A percentile compares a stretch with the other conserved stretches of the same genome.
Conservation (phyloP, 345 rosid species). For the Citrus trifoliata region DNA sequence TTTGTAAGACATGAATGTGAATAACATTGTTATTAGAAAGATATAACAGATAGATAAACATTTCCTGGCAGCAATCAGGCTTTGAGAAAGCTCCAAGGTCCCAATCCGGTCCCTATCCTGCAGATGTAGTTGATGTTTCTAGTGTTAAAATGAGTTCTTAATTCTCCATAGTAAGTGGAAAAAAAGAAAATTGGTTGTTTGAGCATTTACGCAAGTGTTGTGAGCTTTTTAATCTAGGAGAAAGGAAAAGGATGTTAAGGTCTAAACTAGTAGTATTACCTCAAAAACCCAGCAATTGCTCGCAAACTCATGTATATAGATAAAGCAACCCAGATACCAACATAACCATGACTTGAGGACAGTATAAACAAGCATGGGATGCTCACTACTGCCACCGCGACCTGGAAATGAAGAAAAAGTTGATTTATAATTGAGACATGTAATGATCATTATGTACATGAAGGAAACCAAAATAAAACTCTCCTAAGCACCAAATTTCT, state of each 20-base stretch:
- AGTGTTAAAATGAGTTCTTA: background rate
- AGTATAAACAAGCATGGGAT: constrained; percentile 21
- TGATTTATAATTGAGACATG: background rate
- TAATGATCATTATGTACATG: background rate
- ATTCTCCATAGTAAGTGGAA: background rate
- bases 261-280: constrained; percentile 20
- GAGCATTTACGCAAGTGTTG: background rate
- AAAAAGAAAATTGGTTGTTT: background rate
- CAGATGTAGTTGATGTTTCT: background rate
- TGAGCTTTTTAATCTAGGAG: background rate
- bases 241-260: background rate
- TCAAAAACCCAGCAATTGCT: constrained; percentile 30
- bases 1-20: background rate
- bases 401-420: constrained; percentile 19
- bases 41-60: background rate
- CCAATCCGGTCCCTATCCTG: constrained; percentile 40
- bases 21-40: background rate
- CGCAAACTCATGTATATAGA: constrained; percentile 39
- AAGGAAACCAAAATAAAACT: background rate
- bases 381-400: constrained; percentile 35
- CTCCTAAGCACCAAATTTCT: background rate
- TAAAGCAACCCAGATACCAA: constrained; percentile 43
- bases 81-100: constrained; percentile 47
- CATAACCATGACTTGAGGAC: constrained; percentile 31
- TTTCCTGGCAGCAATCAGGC: background rate